phyloP scores from a whole-genome alignment of 495 filamentous ascomycete genomes.

The Hypoxylon lienhwacheense region DNA sequence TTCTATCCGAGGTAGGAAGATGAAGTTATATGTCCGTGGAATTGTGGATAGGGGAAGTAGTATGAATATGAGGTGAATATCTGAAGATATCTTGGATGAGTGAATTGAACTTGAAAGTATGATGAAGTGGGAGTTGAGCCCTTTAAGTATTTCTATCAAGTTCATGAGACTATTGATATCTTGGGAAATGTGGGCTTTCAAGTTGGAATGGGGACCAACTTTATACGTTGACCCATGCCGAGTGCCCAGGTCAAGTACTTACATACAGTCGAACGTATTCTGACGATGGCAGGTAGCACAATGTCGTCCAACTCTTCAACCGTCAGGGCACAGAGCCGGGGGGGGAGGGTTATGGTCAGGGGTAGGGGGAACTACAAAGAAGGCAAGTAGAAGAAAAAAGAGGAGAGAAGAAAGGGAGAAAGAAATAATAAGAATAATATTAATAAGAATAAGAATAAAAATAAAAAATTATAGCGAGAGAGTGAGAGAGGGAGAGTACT shows the following conservation, averaged over 20 bases:
- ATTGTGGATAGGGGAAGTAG: too few relatives aligned
- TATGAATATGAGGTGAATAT: too few relatives aligned
- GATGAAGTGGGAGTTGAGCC: conserved; percentile 16
- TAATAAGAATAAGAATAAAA: conserved; percentile 1
- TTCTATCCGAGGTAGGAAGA: conserved; percentile 19
- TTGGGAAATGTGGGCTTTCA: conserved; percentile 20
- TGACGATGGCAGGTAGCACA: conserved; percentile 30
- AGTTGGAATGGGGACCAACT: conserved; percentile 32
- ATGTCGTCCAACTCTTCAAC: conserved; percentile 23
- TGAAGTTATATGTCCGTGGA: too few relatives aligned
- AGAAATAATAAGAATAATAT: conserved; percentile 7
- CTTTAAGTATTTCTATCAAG: conserved; percentile 28
- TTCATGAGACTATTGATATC: conserved; percentile 23
- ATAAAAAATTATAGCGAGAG: conserved; percentile 8
- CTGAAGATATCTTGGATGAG: too few relatives aligned
- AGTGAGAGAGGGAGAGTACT: conserved; percentile 13
- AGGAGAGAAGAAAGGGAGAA: conserved; percentile 9
- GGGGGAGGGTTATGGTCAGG: conserved; percentile 23
- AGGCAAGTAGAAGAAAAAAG: conserved; percentile 5
- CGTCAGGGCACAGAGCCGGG: conserved; percentile 21
- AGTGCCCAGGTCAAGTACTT: conserved; percentile 16
- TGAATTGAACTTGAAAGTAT: conserved; percentile 7
- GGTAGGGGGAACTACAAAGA: conserved; percentile 24
- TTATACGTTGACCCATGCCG: conserved; percentile 33
- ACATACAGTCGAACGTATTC: conserved; percentile 21